Percentiles rank a stretch among this genome's conserved stretches.
These are phyloP conservation scores for Caloboletus firmus DNA, from an alignment of 1,284 basidiomycete genomes.

Conservation along the genomic window DNA sequence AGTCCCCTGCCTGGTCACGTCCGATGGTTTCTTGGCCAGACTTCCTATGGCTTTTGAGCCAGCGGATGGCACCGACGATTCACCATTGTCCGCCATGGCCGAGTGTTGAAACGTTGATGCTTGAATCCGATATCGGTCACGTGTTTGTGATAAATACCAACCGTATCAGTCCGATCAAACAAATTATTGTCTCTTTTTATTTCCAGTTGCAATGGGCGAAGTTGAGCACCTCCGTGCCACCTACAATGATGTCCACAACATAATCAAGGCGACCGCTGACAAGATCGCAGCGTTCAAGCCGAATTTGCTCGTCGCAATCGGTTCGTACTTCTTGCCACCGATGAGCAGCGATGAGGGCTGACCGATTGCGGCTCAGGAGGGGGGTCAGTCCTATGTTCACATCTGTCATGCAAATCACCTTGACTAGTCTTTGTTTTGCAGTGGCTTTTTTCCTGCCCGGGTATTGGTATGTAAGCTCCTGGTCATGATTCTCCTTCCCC, in stretches of 20 bases:
- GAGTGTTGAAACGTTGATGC: not conserved
- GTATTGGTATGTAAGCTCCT: slow-evolving; percentile 71
- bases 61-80: slow-evolving; percentile 14
- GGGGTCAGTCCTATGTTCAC: slow-evolving; percentile 55
- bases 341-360: not conserved
- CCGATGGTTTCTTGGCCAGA: slow-evolving; percentile 67
- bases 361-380: slow-evolving; percentile 51
- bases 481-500: not conserved
- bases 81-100: slow-evolving; percentile 24
- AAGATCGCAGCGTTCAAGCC: slow-evolving; percentile 75
- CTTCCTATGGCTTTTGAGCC: slow-evolving; percentile 64
- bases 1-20: slow-evolving; percentile 68
- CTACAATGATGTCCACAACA: slow-evolving; percentile 84
- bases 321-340: slow-evolving; percentile 39
- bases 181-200: too few relatives aligned
- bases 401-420: slow-evolving; percentile 8
- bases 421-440: slow-evolving; percentile 35
- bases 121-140: slow-evolving; percentile 23
- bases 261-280: slow-evolving; percentile 62
- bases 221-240: slow-evolving; percentile 67
- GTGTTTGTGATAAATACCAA: slow-evolving; percentile 16
- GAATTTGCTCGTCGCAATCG: slow-evolving; percentile 79
- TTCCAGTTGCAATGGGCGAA: slow-evolving; percentile 39
- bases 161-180: too few relatives aligned
- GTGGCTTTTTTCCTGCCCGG: slow-evolving; percentile 93